These are phyloP conservation scores for Triticum timopheevii DNA, from an alignment of 176 grass and related monocot species.

Conservation along the genomic window DNA sequence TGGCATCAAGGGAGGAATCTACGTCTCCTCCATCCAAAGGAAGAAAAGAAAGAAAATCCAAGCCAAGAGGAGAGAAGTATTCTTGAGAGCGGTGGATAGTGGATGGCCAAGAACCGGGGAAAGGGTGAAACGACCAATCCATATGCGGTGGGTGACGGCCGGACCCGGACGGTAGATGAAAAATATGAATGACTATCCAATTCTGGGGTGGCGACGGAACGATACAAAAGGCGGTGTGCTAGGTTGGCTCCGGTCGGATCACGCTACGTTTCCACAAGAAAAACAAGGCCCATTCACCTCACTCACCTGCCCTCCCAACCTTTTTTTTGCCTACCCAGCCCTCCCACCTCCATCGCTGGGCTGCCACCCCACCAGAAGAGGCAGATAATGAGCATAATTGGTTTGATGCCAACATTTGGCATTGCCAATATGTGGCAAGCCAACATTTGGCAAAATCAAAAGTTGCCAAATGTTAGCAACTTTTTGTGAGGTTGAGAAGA, in stretches of 20 bases:
- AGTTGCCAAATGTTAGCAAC: too few relatives aligned
- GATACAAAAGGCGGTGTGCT: background rate
- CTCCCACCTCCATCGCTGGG: background rate
- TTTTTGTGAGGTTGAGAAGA: too few relatives aligned
- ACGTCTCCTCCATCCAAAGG: too few relatives aligned
- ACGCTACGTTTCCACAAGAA: background rate
- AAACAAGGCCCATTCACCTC: conserved; percentile 12
- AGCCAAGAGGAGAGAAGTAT: too few relatives aligned
- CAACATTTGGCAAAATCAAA: too few relatives aligned
- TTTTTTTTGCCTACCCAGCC: background rate
- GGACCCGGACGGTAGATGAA: background rate
- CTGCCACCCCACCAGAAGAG: background rate
- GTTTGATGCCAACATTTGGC: too few relatives aligned
- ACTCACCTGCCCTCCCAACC: background rate
- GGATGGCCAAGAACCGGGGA: background rate
- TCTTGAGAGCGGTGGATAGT: too few relatives aligned
- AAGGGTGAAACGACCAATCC: background rate
- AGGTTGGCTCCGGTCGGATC: background rate
- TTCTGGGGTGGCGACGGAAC: background rate
- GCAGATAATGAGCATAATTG: too few relatives aligned
- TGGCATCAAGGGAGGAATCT: too few relatives aligned
- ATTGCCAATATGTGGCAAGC: too few relatives aligned
- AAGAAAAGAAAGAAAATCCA: too few relatives aligned
- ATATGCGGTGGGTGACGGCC: background rate
- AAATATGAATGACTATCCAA: background rate